Conservation (phyloP, 2,329 filamentous ascomycete species). For the Colletotrichum abscissum region DNA sequence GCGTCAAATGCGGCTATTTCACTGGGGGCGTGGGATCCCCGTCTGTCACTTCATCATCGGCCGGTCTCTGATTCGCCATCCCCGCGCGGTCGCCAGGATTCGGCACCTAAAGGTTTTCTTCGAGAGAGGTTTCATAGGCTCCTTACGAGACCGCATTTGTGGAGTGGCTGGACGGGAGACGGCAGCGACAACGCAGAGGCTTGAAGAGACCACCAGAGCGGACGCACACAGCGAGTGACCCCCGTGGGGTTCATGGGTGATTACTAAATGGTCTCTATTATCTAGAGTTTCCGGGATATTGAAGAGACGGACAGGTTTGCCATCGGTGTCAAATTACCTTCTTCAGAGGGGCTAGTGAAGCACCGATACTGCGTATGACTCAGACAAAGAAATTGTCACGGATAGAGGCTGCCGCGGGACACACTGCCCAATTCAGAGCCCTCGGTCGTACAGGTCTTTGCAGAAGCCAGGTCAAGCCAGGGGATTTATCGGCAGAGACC, state of each 20-base stretch:
- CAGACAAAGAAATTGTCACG: slow-evolving; percentile 15
- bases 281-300: not conserved
- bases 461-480: not conserved
- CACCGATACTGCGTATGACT: slow-evolving; percentile 16
- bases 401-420: slow-evolving; percentile 16
- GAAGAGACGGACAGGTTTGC: not conserved
- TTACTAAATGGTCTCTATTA: not conserved
- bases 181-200: slow-evolving; percentile 4
- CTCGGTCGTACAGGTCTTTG: not conserved
- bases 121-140: not conserved
- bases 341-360: not conserved
- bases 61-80: slow-evolving; percentile 23
- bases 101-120: slow-evolving; percentile 26
- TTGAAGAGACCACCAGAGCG: not conserved
- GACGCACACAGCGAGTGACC: not conserved
- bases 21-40: slow-evolving; percentile 11
- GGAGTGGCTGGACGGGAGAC: not conserved
- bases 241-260: not conserved
- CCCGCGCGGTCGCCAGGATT: slow-evolving; percentile 21
- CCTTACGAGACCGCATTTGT: not conserved
- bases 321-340: not conserved
- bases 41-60: slow-evolving; percentile 28
- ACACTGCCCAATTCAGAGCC: slow-evolving; percentile 7
- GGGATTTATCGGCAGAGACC: not conserved
- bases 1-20: slow-evolving; percentile 16